Evolutionary conservation across 208 protist species (phyloP), one percentile per base, ranked within the genome.

Genomic region (Spongospora subterranea): DNA sequence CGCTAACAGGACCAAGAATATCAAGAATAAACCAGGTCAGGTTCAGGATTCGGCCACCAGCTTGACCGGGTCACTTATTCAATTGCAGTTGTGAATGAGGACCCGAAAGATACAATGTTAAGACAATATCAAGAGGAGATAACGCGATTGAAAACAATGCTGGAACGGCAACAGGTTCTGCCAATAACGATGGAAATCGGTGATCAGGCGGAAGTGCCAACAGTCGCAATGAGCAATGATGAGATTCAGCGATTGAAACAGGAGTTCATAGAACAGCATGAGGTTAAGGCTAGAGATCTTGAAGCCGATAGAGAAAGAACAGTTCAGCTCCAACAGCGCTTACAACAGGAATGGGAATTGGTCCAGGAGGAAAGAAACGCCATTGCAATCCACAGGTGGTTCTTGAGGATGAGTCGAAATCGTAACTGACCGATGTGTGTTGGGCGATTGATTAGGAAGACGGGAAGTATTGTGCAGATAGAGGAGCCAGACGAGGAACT

Each of bases 101-200:
- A 96, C 91, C 95, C 95, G 0, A 96, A 97, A 88, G 96, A 97
- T 91, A 94, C 95, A 0, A 94, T 97, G 66, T 64, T 96, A n/a
- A 88, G 94, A 0, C 92, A 96, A 91, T 95, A 95, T 77, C 95
- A 96, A 93, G 91, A 91, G 76, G 46, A 92, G 89, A 94, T 94
- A n/a, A 88, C 90, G 53, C 77, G 29, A 13, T 50, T 94, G 54
- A 6, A n/a, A 20, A 13, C 17, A 20, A 89, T 89, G 46, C 46
- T 89, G 65, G n/a, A 32, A n/a, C 20, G 20, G 43, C 46, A 76
- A 32, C 46, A 89, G 46, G 88, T 65, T 20, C 1, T 1, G 6
- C 17, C 17, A 6, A 20, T n/a, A 32, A 29, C 38, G 6, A 29
- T 29, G 6, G 6, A 32, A 29, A 32, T 45, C n/a, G 50, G 6